Evolutionary conservation across 345 rosid species (phyloP), one percentile per base, ranked within the genome.

Genomic region (Microcos paniculata): DNA sequence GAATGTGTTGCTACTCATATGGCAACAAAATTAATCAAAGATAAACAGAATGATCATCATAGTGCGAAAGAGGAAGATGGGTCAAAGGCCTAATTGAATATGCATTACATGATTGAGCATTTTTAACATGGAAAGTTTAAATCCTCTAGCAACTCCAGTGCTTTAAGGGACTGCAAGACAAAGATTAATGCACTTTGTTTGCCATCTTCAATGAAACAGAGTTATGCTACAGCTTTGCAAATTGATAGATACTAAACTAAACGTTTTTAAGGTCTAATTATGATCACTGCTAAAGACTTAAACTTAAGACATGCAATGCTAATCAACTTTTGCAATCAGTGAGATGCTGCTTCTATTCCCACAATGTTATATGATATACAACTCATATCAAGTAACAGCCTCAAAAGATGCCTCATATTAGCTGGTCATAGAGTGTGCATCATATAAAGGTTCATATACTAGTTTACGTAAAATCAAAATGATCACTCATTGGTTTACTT

Each of bases 181-280:
- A 30, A 31, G 12, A 70, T 51, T 69, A 69, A 19, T 30, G 28
- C 28, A 51, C 26, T 30, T 31, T 19, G 23, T 68, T 28, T 9
- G 12, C 72, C 72, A 46, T 46, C 15, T 11, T 68, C 4, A 28
- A 46, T 16, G 56, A 67, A 67, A 46, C 51, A 42, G 42, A 12
- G 33, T 30, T 18, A 67, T 45, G 23, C 55, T 19, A 67, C 71
- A 43, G n/a, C 71, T 45, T 46, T 16, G 38, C 21, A 45, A 24
- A 26, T 46, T 42, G 71, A 67, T 23, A 69, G n/a, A 15, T 45
- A 30, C 65, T 61, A 30, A 67, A 30, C 65, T 61, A 30, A 67
- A 46, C 26, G 43, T 66, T 19, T 31, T 15, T 49, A 38, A 63
- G 4, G 26, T 12, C 28, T 38, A 49, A 57, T n/a, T n/a, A n/a